phyloP scores from a whole-genome alignment of 208 protist genomes.

The Entamoeba dispar region DNA sequence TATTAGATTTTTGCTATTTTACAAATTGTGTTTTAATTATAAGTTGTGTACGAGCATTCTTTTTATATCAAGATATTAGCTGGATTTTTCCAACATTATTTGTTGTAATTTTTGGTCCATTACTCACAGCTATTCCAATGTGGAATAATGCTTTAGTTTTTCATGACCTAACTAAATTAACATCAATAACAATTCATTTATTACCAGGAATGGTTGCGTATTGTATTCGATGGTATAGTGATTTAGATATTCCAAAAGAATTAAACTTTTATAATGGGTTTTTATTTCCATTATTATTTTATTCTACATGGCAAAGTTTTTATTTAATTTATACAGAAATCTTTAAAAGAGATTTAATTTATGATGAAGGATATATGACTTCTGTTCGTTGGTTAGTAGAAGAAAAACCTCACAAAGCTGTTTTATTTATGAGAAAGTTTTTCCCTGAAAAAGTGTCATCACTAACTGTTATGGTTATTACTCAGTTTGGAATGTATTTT shows the following conservation, averaged over 20 bases:
- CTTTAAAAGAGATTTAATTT: background rate
- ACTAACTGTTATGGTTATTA: background rate
- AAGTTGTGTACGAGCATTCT: too few relatives aligned
- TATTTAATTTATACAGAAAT: background rate
- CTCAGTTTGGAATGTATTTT: background rate
- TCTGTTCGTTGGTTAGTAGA: background rate
- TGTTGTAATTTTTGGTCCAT: constrained; percentile 18
- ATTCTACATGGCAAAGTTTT: background rate
- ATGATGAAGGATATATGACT: background rate
- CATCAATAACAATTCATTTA: constrained; percentile 38
- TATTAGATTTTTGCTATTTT: background rate
- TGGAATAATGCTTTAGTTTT: constrained; percentile 41
- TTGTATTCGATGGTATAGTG: background rate
- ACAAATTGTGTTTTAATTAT: background rate
- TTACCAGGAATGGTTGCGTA: constrained; percentile 25
- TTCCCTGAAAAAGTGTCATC: background rate
- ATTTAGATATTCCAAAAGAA: background rate
- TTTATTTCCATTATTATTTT: background rate
- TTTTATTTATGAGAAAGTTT: background rate
- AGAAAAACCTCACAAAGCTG: background rate
- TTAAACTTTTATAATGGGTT: background rate
- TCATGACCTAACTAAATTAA: constrained; percentile 39
- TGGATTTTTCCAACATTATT: background rate
- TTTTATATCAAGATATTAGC: background rate
- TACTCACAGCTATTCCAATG: constrained; percentile 26